phyloP scores from a whole-genome alignment of 805 yeast genomes.

The Gaillardinia entomophila region DNA sequence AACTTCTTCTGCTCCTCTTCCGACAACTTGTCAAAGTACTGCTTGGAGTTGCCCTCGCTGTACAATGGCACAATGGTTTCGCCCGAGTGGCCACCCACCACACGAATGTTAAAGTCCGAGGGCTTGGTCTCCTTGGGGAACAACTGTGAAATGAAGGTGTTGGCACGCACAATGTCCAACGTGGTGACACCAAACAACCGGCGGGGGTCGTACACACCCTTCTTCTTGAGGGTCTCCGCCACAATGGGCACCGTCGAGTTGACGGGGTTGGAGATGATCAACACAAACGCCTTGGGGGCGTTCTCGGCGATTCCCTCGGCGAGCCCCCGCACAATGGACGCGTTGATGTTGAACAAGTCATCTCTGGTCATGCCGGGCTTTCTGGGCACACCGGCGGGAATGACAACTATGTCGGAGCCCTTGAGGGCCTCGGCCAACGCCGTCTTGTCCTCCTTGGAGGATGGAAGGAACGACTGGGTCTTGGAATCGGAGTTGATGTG shows the following conservation, averaged over 20 bases:
- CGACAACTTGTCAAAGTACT: slow-evolving; percentile 29
- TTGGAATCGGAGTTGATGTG: slow-evolving; percentile 70
- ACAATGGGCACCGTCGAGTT: slow-evolving; percentile 91
- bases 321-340: slow-evolving; percentile 68
- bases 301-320: slow-evolving; percentile 68
- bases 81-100: slow-evolving; percentile 94
- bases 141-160: slow-evolving; percentile 65
- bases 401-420: slow-evolving; percentile 44
- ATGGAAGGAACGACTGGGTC: slow-evolving; percentile 58
- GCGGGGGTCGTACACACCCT: slow-evolving; percentile 63
- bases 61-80: slow-evolving; percentile 88
- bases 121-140: slow-evolving; percentile 38
- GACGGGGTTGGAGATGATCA: slow-evolving; percentile 89
- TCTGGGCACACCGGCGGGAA: slow-evolving; percentile 90
- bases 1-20: slow-evolving; percentile 29
- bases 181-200: slow-evolving; percentile 86
- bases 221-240: slow-evolving; percentile 67
- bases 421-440: slow-evolving; percentile 41
- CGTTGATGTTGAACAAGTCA: slow-evolving; percentile 79
- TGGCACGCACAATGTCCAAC: slow-evolving; percentile 82
- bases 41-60: slow-evolving; percentile 37
- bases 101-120: slow-evolving; percentile 59
- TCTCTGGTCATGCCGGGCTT: slow-evolving; percentile 95
- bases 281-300: slow-evolving; percentile 71
- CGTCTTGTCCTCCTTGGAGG: slow-evolving; percentile 42